Base-by-base conservation (phyloP, 768 basidiomycete genomes). In the Mycena albidolilacea region DNA sequence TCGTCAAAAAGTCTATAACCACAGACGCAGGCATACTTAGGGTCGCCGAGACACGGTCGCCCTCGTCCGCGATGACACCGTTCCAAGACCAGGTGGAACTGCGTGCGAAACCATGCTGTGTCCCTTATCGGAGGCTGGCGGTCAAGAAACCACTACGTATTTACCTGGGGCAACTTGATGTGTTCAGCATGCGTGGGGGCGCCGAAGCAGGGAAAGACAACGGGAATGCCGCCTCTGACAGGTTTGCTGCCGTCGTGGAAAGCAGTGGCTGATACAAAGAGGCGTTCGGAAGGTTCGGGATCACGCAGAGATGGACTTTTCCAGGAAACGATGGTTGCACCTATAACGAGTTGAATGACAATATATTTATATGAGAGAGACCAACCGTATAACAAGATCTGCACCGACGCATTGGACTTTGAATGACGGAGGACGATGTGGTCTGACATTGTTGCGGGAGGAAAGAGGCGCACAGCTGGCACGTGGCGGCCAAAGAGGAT, bases 141-240 rank as follows among this genome's bases (percentile, higher is more conserved):
- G 30, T 54, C 15, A 19, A 52, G 44, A 35, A 7, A 37, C 43
- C 30, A 58, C 44, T 59, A 14, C 7, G 21, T 5, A 41, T 50
- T 35, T 72, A 72, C 71, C 71, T 72, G 97, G 7, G 85, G 68
- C 7, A 99, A 85, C 58, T 88, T 89, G 23, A 80, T 76, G 80
- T 97, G 95, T 61, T 92, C 94, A 37, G 87, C 88, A 81, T 91
- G 93, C 19, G 87, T 88, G 1, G 97, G 95, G 0, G 94, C 86
- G 4, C 97, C 97, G 78, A 98, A 99, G 84, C 94, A 95, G 54
- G 93, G 92, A 81, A 96, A 98, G 54, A 95, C 91, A 46, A 89
- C 79, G 12, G 89, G 89, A 23, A 89, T 88, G 12, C 88, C 89
- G 12, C 88, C 89, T 68, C 88, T 81, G 39, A 89, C 50, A 83